Conservation (phyloP, 192 early-diverging fungal genomes). For the Linnemannia schmuckeri region DNA sequence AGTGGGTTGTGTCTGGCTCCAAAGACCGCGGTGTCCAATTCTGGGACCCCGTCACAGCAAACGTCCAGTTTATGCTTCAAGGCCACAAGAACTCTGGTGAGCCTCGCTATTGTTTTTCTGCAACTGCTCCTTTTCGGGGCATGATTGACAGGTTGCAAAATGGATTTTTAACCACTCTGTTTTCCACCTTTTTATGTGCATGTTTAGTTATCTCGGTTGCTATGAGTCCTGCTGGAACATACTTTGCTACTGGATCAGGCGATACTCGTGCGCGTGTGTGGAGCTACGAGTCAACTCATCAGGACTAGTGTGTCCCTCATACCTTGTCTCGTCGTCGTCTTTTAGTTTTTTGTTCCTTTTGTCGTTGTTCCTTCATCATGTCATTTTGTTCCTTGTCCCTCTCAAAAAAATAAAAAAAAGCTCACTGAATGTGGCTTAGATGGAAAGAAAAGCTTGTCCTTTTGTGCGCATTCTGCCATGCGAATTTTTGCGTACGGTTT, state of each 20-base stretch:
- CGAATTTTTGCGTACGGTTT: neutral
- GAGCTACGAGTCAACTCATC: conserved; percentile 72
- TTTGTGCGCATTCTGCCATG: neutral
- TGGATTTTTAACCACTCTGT: neutral
- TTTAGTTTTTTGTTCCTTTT: neutral
- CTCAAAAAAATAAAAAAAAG: neutral
- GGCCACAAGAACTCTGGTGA: conserved; percentile 98
- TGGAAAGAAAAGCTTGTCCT: neutral
- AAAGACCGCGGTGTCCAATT: conserved; percentile 95
- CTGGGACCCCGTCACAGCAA: conserved; percentile 86
- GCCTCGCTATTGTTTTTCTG: neutral
- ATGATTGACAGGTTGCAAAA: neutral
- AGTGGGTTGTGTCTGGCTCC: conserved; percentile 93
- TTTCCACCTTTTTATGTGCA: neutral
- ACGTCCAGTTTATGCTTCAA: conserved; percentile 87
- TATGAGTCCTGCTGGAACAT: conserved; percentile 79
- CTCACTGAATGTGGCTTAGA: neutral
- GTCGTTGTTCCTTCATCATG: neutral
- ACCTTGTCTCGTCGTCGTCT: neutral
- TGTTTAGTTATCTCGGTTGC: conserved; percentile 91
- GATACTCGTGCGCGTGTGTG: conserved; percentile 94
- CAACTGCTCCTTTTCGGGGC: neutral
- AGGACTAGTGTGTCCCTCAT: conserved; percentile 10
- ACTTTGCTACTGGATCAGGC: conserved; percentile 97
- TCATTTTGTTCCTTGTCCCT: neutral